phyloP scores from a whole-genome alignment of 208 protist genomes.

The Zelonia costaricensis region DNA sequence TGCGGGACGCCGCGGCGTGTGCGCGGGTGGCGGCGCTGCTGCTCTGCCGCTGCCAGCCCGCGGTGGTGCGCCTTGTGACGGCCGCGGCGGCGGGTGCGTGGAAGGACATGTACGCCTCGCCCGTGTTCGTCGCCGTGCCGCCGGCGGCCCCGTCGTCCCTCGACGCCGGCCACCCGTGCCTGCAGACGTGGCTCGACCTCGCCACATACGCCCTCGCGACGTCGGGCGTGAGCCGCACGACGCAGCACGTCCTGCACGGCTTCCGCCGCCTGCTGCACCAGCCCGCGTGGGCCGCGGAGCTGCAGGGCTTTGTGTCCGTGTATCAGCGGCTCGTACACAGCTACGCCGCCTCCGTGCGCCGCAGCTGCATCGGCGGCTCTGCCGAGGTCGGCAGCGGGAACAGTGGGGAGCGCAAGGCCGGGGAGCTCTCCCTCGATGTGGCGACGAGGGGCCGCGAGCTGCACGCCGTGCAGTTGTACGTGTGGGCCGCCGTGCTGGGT shows the following conservation, averaged over 20 bases:
- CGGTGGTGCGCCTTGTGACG: conserved; percentile 2
- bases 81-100: not conserved
- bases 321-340: conserved; percentile 22
- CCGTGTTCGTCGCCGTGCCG: conserved; percentile 23
- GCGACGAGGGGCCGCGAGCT: conserved; percentile 5
- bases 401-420: not conserved
- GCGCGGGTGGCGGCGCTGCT: conserved; percentile 28
- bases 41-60: conserved; percentile 41
- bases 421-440: not conserved
- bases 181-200: conserved; percentile 24
- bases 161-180: conserved; percentile 15
- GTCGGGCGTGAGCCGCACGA: conserved; percentile 28
- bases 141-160: not conserved
- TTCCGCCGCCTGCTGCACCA: conserved; percentile 29
- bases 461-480: conserved; percentile 24
- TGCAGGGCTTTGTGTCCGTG: conserved; percentile 25
- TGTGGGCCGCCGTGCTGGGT: conserved; percentile 35
- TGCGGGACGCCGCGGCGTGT: conserved; percentile 28
- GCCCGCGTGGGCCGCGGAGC: conserved; percentile 28
- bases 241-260: conserved; percentile 33
- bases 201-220: conserved; percentile 26
- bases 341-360: conserved; percentile 14
- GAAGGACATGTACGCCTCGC: conserved; percentile 24
- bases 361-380: not conserved
- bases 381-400: not conserved